A percentile compares a stretch with the other conserved stretches of the same genome.
Conservation (phyloP, 768 basidiomycete genomes). For the Pulveroboletus sp. region DNA sequence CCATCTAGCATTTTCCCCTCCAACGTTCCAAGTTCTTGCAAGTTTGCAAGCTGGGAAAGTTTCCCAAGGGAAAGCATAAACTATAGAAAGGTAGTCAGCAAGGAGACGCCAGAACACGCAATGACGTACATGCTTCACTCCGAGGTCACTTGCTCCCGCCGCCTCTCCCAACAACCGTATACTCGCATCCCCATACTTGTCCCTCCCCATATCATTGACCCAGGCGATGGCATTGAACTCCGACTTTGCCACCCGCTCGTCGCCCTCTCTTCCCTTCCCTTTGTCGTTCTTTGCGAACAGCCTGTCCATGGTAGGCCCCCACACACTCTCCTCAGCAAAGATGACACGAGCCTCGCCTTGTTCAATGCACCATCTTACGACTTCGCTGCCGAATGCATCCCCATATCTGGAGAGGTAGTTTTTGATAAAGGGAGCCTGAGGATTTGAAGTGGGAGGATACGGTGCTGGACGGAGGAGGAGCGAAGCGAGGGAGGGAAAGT, state of each 20-base stretch:
- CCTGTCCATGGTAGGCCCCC: slow-evolving; percentile 61
- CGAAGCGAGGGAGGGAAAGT: slow-evolving; percentile 82
- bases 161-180: slow-evolving; percentile 63
- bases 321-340: slow-evolving; percentile 70
- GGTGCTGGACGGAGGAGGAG: slow-evolving; percentile 72
- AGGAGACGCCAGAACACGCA: not conserved
- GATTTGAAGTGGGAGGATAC: slow-evolving; percentile 63
- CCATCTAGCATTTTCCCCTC: slow-evolving; percentile 60
- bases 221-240: slow-evolving; percentile 63
- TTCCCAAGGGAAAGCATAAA: slow-evolving; percentile 91
- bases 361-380: slow-evolving; percentile 93
- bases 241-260: slow-evolving; percentile 43
- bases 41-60: slow-evolving; percentile 69
- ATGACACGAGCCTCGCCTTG: slow-evolving; percentile 82
- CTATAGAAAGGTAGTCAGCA: slow-evolving; percentile 39
- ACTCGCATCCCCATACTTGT: slow-evolving; percentile 64
- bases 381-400: slow-evolving; percentile 80
- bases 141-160: slow-evolving; percentile 51
- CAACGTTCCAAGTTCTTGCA: slow-evolving; percentile 41
- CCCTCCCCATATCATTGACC: slow-evolving; percentile 81
- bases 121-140: slow-evolving; percentile 70
- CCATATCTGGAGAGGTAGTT: slow-evolving; percentile 75
- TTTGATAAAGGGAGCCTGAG: slow-evolving; percentile 59
- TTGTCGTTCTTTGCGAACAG: slow-evolving; percentile 49
- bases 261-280: slow-evolving; percentile 24